Evolutionary conservation across 106 monocot species (phyloP).

Genomic region (Alisma plantagoaquatica): DNA sequence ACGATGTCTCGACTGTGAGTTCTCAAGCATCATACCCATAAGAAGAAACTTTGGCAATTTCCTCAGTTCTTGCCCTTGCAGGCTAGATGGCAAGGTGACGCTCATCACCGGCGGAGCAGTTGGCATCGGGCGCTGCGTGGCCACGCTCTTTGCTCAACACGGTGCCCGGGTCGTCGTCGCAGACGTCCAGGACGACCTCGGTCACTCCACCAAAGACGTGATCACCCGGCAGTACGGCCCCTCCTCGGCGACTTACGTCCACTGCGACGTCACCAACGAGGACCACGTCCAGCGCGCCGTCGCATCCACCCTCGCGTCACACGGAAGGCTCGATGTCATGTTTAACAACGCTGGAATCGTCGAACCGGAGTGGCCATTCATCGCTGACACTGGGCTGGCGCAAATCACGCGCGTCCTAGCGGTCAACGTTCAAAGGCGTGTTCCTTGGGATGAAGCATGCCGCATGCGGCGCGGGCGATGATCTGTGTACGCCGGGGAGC

Average conservation of each 20-base stretch:
- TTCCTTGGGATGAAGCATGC: conserved; percentile 12
- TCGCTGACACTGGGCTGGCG: neutral
- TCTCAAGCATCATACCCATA: no score
- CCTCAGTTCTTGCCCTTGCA: no score
- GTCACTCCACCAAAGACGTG: neutral
- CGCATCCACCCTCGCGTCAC: neutral
- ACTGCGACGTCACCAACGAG: no score
- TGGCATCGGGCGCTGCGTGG: neutral
- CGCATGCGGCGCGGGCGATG: conserved; percentile 6
- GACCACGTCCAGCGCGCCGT: no score
- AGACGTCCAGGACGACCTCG: conserved; percentile 5
- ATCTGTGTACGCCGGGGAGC: no score
- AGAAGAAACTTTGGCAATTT: no score
- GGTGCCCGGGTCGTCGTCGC: conserved; percentile 4
- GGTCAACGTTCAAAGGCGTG: conserved; percentile 1
- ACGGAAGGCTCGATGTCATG: neutral
- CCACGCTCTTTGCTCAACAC: neutral
- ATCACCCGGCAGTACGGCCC: no score
- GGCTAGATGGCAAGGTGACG: conserved; percentile 1
- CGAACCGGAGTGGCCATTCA: neutral
- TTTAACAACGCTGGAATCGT: neutral
- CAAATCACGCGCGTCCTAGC: neutral
- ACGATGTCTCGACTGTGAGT: no score
- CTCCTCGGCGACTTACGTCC: no score
- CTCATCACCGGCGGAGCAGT: conserved; percentile 5